Percentiles rank a stretch among this genome's conserved stretches.
Evolutionary conservation across 2,329 filamentous ascomycete species (phyloP).

Genomic region (Hymenoscyphus fructigenus): DNA sequence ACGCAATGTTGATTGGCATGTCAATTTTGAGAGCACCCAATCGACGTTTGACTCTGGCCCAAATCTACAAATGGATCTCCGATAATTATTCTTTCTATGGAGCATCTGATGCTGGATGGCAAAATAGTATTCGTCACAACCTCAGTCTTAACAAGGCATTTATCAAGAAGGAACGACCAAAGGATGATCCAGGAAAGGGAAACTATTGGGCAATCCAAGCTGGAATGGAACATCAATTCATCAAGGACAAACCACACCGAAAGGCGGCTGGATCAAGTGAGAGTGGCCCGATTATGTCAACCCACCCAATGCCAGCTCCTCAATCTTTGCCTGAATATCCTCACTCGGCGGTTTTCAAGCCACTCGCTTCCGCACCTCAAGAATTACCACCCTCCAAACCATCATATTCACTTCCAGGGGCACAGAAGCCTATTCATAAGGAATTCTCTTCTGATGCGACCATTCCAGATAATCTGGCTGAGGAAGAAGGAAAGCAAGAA

Average conservation of each 20-base stretch:
- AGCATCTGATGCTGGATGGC: constrained; percentile 85
- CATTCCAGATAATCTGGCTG: constrained; percentile 68
- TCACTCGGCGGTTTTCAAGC: constrained; percentile 29
- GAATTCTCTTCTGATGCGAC: constrained; percentile 78
- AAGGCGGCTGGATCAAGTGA: constrained; percentile 56
- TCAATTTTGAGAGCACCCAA: constrained; percentile 85
- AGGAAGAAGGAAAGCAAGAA: constrained; percentile 50
- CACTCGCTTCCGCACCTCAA: constrained; percentile 26
- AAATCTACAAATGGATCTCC: constrained; percentile 99
- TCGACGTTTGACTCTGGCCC: constrained; percentile 81
- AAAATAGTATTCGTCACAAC: constrained; percentile 98
- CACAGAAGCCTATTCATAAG: constrained; percentile 24
- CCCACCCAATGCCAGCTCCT: constrained; percentile 23
- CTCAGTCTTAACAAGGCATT: constrained; percentile 96
- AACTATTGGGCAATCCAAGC: constrained; percentile 94
- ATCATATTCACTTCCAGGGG: constrained; percentile 23
- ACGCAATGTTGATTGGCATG: constrained; percentile 94
- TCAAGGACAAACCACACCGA: constrained; percentile 72
- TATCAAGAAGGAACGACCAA: constrained; percentile 90
- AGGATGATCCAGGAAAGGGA: constrained; percentile 95
- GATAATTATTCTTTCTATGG: constrained; percentile 89
- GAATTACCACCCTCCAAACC: constrained; percentile 28
- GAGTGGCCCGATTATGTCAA: constrained; percentile 42
- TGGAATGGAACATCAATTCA: constrained; percentile 85
- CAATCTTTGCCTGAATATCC: constrained; percentile 23